Conservation (phyloP, 768 basidiomycete genomes). For the Leccinum uliginosum region DNA sequence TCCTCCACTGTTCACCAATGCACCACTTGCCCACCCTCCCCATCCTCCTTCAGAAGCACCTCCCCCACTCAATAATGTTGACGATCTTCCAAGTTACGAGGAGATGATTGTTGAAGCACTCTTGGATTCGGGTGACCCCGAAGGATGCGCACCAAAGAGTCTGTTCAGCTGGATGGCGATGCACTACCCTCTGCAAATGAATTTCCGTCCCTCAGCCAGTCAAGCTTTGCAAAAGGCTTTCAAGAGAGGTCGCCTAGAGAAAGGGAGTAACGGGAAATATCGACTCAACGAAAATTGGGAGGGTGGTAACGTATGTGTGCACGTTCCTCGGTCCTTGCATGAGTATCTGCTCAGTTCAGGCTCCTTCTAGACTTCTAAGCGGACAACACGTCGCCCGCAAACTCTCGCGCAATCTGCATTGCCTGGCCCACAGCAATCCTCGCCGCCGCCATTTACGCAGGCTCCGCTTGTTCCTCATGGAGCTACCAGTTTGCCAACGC, state of each 20-base stretch:
- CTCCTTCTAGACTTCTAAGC: slow-evolving; percentile 57
- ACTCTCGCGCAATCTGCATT: slow-evolving; percentile 32
- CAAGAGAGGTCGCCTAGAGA: slow-evolving; percentile 77
- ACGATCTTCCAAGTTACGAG: slow-evolving; percentile 82
- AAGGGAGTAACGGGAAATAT: slow-evolving; percentile 70
- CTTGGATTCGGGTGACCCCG: slow-evolving; percentile 57
- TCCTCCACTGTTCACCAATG: slow-evolving; percentile 33
- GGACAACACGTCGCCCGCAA: slow-evolving; percentile 79
- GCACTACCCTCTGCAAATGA: slow-evolving; percentile 79
- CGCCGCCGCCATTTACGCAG: slow-evolving; percentile 57
- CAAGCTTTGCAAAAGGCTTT: slow-evolving; percentile 87
- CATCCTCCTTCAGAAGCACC: slow-evolving; percentile 29
- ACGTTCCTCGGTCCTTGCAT: not conserved
- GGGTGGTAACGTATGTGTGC: slow-evolving; percentile 64
- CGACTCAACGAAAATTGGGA: slow-evolving; percentile 74
- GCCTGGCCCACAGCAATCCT: slow-evolving; percentile 24
- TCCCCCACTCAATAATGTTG: slow-evolving; percentile 23
- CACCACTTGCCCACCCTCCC: slow-evolving; percentile 32
- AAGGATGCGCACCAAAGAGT: slow-evolving; percentile 80
- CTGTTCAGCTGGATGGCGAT: slow-evolving; percentile 82
- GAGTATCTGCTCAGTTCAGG: slow-evolving; percentile 6
- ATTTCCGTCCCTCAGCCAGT: slow-evolving; percentile 85
- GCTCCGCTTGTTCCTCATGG: slow-evolving; percentile 39
- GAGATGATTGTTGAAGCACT: slow-evolving; percentile 89
- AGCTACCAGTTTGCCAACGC: slow-evolving; percentile 31